Evolutionary conservation across 768 basidiomycete species (phyloP).

Genomic region (Dacryopinax primogenitus): DNA sequence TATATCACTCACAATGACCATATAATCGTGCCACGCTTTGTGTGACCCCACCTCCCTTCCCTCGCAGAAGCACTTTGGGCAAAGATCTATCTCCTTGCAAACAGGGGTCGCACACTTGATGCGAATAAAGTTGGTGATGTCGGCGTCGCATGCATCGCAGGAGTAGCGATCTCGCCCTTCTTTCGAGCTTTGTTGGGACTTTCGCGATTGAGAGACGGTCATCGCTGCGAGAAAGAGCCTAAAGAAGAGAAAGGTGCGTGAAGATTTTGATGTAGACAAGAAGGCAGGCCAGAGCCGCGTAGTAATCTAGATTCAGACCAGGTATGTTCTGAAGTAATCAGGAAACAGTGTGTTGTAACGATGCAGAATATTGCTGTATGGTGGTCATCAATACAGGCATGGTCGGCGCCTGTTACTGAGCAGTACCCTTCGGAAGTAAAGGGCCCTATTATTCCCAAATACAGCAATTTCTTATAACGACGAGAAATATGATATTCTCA

Average conservation of each 20-base stretch:
- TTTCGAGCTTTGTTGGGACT: background rate
- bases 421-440: too few relatives aligned
- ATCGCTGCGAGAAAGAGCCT: background rate
- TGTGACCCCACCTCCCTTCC: conserved; percentile 83
- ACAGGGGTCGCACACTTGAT: conserved; percentile 84
- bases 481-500: too few relatives aligned
- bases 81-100: conserved; percentile 79
- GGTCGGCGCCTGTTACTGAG: too few relatives aligned
- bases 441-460: too few relatives aligned
- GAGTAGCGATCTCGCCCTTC: background rate
- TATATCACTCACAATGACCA: conserved; percentile 57
- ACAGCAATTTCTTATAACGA: too few relatives aligned
- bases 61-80: conserved; percentile 80
- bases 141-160: conserved; percentile 71
- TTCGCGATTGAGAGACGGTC: background rate
- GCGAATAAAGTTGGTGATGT: conserved; percentile 91
- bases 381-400: too few relatives aligned
- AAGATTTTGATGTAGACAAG: background rate
- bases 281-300: background rate
- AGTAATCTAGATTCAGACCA: background rate
- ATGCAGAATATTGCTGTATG: too few relatives aligned
- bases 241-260: background rate
- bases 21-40: conserved; percentile 76
- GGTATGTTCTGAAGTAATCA: background rate
- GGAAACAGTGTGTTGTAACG: too few relatives aligned